phyloP scores from a whole-genome alignment of 2,329 filamentous ascomycete genomes.

The Plenodomus biglobosus region DNA sequence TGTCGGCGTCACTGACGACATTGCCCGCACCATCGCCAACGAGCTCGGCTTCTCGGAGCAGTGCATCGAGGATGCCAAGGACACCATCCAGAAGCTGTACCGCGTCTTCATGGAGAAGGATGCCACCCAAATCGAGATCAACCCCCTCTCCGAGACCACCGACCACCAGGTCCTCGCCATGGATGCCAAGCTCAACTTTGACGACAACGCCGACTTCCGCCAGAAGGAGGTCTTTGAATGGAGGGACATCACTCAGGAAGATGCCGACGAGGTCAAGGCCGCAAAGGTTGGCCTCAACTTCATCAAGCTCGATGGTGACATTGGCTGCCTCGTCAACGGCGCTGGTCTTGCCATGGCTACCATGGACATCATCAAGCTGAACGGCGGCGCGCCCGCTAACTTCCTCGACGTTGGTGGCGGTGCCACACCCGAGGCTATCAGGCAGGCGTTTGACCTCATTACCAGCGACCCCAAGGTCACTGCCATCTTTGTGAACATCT shows the following conservation, averaged over 20 bases:
- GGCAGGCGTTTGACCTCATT: conserved; percentile 97
- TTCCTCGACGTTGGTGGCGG: conserved; percentile 98
- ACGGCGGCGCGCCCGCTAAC: conserved; percentile 93
- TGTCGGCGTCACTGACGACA: conserved; percentile 90
- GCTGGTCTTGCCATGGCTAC: conserved; percentile 99
- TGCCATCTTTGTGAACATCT: conserved; percentile 99
- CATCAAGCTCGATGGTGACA: conserved; percentile 99
- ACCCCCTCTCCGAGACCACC: conserved; percentile 95
- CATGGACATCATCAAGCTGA: conserved; percentile 99
- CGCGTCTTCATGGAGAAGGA: conserved; percentile 98
- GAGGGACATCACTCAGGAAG: conserved; percentile 94
- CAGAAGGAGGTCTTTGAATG: conserved; percentile 94
- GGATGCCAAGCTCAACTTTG: conserved; percentile 98
- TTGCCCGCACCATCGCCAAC: conserved; percentile 83
- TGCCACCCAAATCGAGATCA: conserved; percentile 99
- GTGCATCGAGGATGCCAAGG: conserved; percentile 92
- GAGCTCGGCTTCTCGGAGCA: conserved; percentile 97
- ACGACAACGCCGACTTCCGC: conserved; percentile 98
- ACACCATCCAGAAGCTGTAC: conserved; percentile 98
- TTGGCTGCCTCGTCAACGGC: conserved; percentile 98
- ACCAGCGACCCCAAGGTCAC: conserved; percentile 98
- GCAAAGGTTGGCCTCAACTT: conserved; percentile 95
- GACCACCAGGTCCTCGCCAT: conserved; percentile 98
- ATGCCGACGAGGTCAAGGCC: conserved; percentile 95
- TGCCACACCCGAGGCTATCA: conserved; percentile 94